Conservation (phyloP, 2,329 filamentous ascomycete species). For the Ceratocystis albifundus region DNA sequence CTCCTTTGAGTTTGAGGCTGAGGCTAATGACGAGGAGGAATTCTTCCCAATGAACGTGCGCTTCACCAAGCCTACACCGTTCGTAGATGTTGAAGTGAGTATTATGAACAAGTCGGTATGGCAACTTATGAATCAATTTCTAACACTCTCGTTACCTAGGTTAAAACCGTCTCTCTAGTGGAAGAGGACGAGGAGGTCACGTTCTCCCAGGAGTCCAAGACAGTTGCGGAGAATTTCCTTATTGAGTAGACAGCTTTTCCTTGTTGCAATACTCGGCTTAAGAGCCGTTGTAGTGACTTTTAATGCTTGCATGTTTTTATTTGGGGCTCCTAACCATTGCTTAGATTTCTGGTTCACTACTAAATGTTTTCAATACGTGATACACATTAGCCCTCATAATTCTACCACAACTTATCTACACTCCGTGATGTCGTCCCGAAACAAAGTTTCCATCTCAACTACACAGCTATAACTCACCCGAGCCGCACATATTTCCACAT, state of each 20-base stretch:
- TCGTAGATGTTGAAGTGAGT: slow-evolving; percentile 81
- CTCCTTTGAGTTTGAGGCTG: slow-evolving; percentile 89
- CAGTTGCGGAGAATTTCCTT: slow-evolving; percentile 60
- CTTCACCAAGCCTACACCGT: slow-evolving; percentile 77
- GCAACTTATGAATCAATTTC: background rate
- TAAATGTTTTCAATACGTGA: no score
- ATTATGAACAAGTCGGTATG: background rate
- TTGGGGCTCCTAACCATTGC: background rate
- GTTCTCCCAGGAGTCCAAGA: slow-evolving; percentile 74
- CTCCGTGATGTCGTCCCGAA: background rate
- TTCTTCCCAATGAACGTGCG: slow-evolving; percentile 96
- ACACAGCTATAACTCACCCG: slow-evolving; percentile 30
- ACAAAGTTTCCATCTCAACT: no score
- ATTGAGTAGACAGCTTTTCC: slow-evolving; percentile 48
- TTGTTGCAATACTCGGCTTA: background rate
- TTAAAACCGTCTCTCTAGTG: slow-evolving; percentile 56
- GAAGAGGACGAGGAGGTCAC: slow-evolving; percentile 68
- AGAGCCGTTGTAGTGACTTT: slow-evolving; percentile 1
- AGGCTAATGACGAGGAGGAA: slow-evolving; percentile 75
- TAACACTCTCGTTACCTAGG: slow-evolving; percentile 31
- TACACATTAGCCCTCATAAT: no score
- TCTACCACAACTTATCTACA: no score
- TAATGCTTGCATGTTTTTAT: slow-evolving; percentile 18
- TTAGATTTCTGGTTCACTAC: no score
- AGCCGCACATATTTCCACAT: slow-evolving; percentile 44